These are phyloP conservation scores for Chalaropsis ovoidea DNA, from an alignment of 2,329 filamentous ascomycete species.

Conservation along the genomic window DNA sequence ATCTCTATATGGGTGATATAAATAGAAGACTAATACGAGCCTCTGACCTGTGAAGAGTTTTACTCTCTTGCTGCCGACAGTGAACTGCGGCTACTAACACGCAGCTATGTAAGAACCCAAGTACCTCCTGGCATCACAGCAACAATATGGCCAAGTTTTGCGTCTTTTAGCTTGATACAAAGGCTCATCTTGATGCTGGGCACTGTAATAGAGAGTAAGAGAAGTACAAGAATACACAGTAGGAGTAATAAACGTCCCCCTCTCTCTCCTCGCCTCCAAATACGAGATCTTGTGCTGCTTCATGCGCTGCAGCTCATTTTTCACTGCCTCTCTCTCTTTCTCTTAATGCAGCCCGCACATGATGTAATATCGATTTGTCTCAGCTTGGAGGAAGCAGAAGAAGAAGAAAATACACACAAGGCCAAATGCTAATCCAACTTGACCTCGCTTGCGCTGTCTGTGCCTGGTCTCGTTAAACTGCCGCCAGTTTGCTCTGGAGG, in stretches of 20 bases:
- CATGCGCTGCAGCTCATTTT: not conserved
- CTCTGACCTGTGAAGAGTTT: not conserved
- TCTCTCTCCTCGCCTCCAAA: not conserved
- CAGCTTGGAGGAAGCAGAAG: not conserved
- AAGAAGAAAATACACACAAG: not conserved
- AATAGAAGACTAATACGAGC: constrained; percentile 8
- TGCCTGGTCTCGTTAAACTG: too few species aligned
- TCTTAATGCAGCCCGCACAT: not conserved
- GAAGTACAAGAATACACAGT: not conserved
- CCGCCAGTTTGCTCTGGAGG: too few species aligned
- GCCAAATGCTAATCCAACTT: not conserved
- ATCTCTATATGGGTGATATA: not conserved
- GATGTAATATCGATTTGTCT: not conserved
- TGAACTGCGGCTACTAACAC: too few species aligned
- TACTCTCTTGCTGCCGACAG: too few species aligned
- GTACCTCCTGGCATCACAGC: too few species aligned
- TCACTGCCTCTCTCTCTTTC: too few species aligned
- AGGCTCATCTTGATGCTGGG: too few species aligned
- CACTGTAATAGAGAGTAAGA: too few species aligned
- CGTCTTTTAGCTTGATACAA: too few species aligned
- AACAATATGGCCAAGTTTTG: too few species aligned
- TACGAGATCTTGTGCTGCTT: constrained; percentile 4
- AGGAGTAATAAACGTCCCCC: too few species aligned
- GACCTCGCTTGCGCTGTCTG: not conserved
- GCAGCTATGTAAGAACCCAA: too few species aligned